A percentile compares a stretch with the other conserved stretches of the same genome.
phyloP scores from a whole-genome alignment of 805 yeast species.

The Sugiyamaella qingdaonensis region DNA sequence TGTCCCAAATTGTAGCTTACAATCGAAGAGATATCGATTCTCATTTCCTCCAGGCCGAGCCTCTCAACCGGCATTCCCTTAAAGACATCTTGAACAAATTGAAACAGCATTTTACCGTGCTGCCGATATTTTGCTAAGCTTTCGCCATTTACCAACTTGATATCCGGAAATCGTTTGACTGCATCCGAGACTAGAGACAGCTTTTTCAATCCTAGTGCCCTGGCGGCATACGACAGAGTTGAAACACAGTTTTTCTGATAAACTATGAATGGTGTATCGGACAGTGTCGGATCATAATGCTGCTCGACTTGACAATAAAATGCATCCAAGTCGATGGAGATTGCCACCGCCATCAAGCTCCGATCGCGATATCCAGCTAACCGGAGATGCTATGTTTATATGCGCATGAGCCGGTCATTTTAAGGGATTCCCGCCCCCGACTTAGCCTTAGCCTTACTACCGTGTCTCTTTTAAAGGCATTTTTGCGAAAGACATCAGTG shows the following conservation, averaged over 20 bases:
- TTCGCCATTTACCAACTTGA: slow-evolving; percentile 31
- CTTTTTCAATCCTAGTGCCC: slow-evolving; percentile 29
- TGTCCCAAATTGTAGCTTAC: slow-evolving; percentile 16
- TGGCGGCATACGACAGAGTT: slow-evolving; percentile 32
- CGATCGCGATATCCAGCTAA: background rate
- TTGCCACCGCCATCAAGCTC: slow-evolving; percentile 14
- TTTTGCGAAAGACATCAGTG: too few relatives aligned
- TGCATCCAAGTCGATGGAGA: slow-evolving; percentile 32
- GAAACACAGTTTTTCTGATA: slow-evolving; percentile 30
- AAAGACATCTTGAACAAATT: slow-evolving; percentile 21
- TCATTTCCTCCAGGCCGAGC: slow-evolving; percentile 33
- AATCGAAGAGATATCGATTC: slow-evolving; percentile 25
- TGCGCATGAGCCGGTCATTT: background rate
- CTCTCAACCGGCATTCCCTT: slow-evolving; percentile 27
- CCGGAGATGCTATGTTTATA: background rate
- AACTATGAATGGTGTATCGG: slow-evolving; percentile 29
- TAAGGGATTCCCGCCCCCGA: background rate
- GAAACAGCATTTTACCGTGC: slow-evolving; percentile 28
- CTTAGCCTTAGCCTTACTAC: background rate
- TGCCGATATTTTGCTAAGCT: slow-evolving; percentile 26
- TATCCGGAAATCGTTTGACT: slow-evolving; percentile 20
- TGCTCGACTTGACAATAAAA: slow-evolving; percentile 35
- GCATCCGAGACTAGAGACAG: slow-evolving; percentile 20
- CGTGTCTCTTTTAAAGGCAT: too few relatives aligned
- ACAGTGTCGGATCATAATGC: slow-evolving; percentile 24